Evolutionary conservation across 2,329 filamentous ascomycete genomes (phyloP).

Genomic region (Nothopassalora personata): DNA sequence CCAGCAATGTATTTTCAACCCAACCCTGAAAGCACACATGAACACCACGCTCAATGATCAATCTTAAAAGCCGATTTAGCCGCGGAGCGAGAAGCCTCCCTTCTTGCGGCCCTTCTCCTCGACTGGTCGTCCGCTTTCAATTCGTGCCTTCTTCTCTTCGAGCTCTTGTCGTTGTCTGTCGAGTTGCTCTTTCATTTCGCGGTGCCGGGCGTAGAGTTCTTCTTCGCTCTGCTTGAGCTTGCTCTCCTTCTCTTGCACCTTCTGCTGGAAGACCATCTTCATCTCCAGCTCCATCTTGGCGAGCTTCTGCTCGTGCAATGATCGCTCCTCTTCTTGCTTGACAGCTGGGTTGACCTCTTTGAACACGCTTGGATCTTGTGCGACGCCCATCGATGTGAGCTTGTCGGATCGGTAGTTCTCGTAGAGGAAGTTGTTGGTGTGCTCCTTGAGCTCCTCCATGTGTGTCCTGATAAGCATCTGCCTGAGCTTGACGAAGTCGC

Average conservation of each 20-base stretch:
- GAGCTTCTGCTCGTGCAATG: slow-evolving; percentile 97
- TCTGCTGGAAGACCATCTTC: slow-evolving; percentile 99
- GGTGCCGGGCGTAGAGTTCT: slow-evolving; percentile 93
- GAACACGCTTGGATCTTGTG: slow-evolving; percentile 98
- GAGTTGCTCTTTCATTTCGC: slow-evolving; percentile 99
- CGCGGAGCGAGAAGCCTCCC: slow-evolving; percentile 86
- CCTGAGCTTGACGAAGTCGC: slow-evolving; percentile 98
- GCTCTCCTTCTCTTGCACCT: slow-evolving; percentile 98
- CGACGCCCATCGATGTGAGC: slow-evolving; percentile 96
- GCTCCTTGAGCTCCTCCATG: slow-evolving; percentile 99
- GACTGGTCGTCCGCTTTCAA: slow-evolving; percentile 91
- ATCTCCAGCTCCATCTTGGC: slow-evolving; percentile 99
- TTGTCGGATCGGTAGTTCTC: slow-evolving; percentile 99
- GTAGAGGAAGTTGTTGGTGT: slow-evolving; percentile 98
- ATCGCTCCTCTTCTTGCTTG: slow-evolving; percentile 99
- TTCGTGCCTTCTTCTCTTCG: slow-evolving; percentile 94
- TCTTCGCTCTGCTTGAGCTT: slow-evolving; percentile 99
- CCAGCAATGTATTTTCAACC: slow-evolving; percentile 5
- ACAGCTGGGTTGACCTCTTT: slow-evolving; percentile 99
- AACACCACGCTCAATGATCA: slow-evolving; percentile 21
- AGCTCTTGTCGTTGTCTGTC: slow-evolving; percentile 91
- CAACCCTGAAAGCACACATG: slow-evolving; percentile 9
- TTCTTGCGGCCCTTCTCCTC: slow-evolving; percentile 99
- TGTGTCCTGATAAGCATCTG: slow-evolving; percentile 99
- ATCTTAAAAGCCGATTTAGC: slow-evolving; percentile 22